Conservation (phyloP, 106 monocot species). For the Xerophyta viscosa region DNA sequence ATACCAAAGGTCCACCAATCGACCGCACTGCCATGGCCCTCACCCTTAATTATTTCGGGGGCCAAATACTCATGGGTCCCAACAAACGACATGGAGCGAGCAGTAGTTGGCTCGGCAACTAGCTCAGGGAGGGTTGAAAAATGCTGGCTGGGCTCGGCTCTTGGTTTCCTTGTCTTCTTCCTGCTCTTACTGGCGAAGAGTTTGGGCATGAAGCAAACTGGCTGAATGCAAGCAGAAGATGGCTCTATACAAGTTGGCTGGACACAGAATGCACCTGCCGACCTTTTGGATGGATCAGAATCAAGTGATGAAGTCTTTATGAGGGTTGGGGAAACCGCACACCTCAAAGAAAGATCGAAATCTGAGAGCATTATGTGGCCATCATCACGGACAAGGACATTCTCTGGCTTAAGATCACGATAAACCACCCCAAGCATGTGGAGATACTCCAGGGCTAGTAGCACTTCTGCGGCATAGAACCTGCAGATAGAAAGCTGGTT, state of each 20-base stretch:
- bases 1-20: conserved; percentile 62
- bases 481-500: conserved; percentile 11
- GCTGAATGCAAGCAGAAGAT: conserved; percentile 72
- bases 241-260: conserved; percentile 74
- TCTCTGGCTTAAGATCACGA: conserved; percentile 67
- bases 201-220: conserved; percentile 62
- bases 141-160: conserved; percentile 19
- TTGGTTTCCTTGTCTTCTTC: conserved; percentile 32
- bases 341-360: conserved; percentile 53
- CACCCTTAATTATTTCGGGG: conserved; percentile 51
- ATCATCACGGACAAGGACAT: conserved; percentile 69
- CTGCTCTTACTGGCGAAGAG: conserved; percentile 47
- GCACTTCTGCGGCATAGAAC: conserved; percentile 72
- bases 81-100: conserved; percentile 51
- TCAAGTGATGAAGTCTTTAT: conserved; percentile 38
- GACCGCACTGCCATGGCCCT: conserved; percentile 51
- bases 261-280: conserved; percentile 39
- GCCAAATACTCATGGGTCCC: conserved; percentile 55
- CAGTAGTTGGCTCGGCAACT: conserved; percentile 38
- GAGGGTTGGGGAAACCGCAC: conserved; percentile 63
- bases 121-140: conserved; percentile 25
- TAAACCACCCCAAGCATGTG: conserved; percentile 79
- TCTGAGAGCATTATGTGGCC: conserved; percentile 81
- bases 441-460: conserved; percentile 58
- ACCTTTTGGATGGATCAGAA: conserved; percentile 28